Evolutionary conservation across 2,329 filamentous ascomycete genomes (phyloP), one percentile per base, ranked within the genome.

Genomic region (Blastomyces gilchristii): DNA sequence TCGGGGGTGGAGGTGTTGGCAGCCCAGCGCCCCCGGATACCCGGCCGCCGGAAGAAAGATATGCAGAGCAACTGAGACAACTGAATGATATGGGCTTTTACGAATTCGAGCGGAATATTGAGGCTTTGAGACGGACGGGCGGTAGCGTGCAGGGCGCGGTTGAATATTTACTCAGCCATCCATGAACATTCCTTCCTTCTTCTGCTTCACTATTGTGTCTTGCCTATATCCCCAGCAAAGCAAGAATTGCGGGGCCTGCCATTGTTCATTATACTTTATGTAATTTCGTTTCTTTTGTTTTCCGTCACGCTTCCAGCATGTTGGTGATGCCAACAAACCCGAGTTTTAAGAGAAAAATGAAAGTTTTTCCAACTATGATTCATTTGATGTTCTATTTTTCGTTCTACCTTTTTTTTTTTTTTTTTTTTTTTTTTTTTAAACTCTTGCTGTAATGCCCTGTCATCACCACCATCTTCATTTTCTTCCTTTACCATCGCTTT

Each of bases 21-120:
- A 72, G 72, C 34, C 75, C 83, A 14, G 77, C 83, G 22, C 88
- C 91, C 5, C 76, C 83, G 2, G 94, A 99, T 76, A 96, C 83
- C 71, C 84, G 93, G 66, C 92, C 94, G 4, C 93, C 94, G 0
- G 94, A 99, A 80, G 94, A 97, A 76, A 82, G 90, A 64, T 99
- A 96, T 70, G 91, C 89, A 2, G 87, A 90, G 41, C 93, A 99
- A 77, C 80, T 99, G 59, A 83, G 91, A 65, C 91, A 97, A 77
- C 79, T 99, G 66, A 99, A 99, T 74, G 94, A 97, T 68, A 99
- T 99, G 94, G 94, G 94, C 2, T 99, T 99, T 78, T 96, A 86
- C 73, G 92, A 99, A 72, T 99, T 97, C 72, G 93, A 99, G 61
- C 81, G 89, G 69, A 99, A 99, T 69, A 85, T 99, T 41, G 86